Evolutionary conservation across 176 grass and related monocot species (phyloP).

Genomic region (Carex scoparia): DNA sequence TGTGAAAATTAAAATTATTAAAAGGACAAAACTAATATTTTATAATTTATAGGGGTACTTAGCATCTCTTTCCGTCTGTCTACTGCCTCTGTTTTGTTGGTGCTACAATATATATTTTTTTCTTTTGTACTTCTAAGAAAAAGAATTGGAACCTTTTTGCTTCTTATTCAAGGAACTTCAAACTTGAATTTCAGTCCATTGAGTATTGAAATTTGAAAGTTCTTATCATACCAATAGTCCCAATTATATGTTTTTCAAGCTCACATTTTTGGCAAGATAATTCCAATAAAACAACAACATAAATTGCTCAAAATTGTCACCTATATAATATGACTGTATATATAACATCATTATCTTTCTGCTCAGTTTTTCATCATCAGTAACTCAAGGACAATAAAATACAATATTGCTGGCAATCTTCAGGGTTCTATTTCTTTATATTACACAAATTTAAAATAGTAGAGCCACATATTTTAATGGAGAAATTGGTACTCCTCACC

Average conservation of each 20-base stretch:
- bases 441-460: too few relatives aligned
- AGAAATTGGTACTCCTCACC: too few relatives aligned
- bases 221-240: neutral
- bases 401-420: too few relatives aligned
- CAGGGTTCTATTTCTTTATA: too few relatives aligned
- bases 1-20: too few relatives aligned
- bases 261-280: neutral
- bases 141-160: neutral
- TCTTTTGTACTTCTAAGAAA: neutral
- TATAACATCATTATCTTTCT: neutral
- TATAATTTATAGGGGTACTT: too few relatives aligned
- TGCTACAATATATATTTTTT: neutral
- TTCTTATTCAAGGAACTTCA: neutral
- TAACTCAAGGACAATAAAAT: too few relatives aligned
- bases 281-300: neutral
- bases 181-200: neutral
- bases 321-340: neutral
- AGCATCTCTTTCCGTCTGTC: too few relatives aligned
- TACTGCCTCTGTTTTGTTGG: too few relatives aligned
- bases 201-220: neutral
- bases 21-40: too few relatives aligned
- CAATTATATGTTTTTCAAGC: neutral
- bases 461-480: too few relatives aligned
- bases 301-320: neutral
- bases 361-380: too few relatives aligned